These are phyloP conservation scores for Glebionis coronaria DNA, from an alignment of 129 eudicot genomes.

Conservation along the genomic window DNA sequence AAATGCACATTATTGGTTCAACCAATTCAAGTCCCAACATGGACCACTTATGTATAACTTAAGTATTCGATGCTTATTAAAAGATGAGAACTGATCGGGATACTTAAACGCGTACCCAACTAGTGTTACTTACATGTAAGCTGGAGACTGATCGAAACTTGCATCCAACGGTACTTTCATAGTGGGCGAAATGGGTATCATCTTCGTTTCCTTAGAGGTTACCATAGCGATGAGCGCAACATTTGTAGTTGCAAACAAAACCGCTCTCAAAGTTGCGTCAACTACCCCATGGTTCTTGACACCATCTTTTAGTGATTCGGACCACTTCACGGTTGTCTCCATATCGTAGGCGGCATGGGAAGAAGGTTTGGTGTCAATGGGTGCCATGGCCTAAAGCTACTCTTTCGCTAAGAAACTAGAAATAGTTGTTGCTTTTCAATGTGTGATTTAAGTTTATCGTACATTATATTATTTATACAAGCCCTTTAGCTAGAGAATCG, in stretches of 20 bases:
- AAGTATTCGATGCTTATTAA: too few relatives aligned
- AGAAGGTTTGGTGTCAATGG: slow-evolving; percentile 10
- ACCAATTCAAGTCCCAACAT: too few relatives aligned
- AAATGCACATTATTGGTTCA: too few relatives aligned
- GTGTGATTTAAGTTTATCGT: too few relatives aligned
- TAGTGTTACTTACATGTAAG: slow-evolving; percentile 57
- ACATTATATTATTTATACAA: too few relatives aligned
- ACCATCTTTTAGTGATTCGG: not conserved
- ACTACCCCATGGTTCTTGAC: slow-evolving; percentile 5
- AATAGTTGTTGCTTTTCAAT: too few relatives aligned
- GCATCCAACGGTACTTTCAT: slow-evolving; percentile 21
- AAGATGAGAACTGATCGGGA: too few relatives aligned
- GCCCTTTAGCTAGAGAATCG: too few relatives aligned
- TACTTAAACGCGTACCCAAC: too few relatives aligned
- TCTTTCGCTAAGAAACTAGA: too few relatives aligned
- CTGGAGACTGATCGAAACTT: slow-evolving; percentile 53
- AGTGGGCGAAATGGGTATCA: slow-evolving; percentile 32
- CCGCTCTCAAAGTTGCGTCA: slow-evolving; percentile 50
- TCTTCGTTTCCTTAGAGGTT: slow-evolving; percentile 50
- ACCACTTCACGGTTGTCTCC: slow-evolving; percentile 8
- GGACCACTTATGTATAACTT: too few relatives aligned
- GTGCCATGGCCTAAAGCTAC: too few relatives aligned
- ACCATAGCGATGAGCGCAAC: slow-evolving; percentile 59
- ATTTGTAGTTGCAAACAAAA: slow-evolving; percentile 42
- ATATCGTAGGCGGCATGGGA: slow-evolving; percentile 12